These are phyloP conservation scores for Rhododendron simsii DNA, from an alignment of 148 eudicot species.

Conservation along the genomic window DNA sequence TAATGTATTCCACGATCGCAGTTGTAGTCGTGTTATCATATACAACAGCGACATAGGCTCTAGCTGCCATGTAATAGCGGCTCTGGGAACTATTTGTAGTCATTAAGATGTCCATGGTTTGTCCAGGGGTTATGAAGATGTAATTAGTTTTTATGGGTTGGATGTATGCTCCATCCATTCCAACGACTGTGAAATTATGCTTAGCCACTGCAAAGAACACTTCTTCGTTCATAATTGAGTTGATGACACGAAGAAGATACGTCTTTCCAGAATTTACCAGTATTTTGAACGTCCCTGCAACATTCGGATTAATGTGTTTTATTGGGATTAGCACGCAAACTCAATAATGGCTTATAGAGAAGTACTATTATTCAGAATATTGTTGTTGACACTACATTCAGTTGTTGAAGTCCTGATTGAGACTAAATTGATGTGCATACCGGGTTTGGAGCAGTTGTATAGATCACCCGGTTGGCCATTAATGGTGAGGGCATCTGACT, in stretches of 20 bases:
- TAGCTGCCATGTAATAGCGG: constrained; percentile 24
- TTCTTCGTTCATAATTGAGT: too few species aligned
- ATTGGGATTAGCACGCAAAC: background rate
- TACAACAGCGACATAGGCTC: constrained; percentile 2
- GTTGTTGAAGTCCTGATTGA: background rate
- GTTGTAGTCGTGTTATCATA: constrained; percentile 30
- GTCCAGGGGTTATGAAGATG: constrained; percentile 29
- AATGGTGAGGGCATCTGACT: background rate
- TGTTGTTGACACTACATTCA: background rate
- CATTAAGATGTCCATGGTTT: constrained; percentile 26
- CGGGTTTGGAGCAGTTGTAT: background rate
- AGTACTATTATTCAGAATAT: background rate
- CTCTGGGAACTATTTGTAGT: constrained; percentile 11
- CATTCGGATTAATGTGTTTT: too few species aligned
- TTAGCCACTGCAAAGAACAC: too few species aligned
- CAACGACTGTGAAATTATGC: too few species aligned
- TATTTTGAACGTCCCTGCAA: background rate
- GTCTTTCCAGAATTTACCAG: too few species aligned
- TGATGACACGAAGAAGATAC: background rate
- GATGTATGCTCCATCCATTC: constrained; percentile 21
- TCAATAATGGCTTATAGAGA: background rate
- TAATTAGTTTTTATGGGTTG: constrained; percentile 22
- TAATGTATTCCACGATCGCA: constrained; percentile 20
- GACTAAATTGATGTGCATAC: too few species aligned
- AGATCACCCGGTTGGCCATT: too few species aligned